Evolutionary conservation across 805 yeast species (phyloP), one percentile per base, ranked within the genome.

Genomic region (Candida maris): DNA sequence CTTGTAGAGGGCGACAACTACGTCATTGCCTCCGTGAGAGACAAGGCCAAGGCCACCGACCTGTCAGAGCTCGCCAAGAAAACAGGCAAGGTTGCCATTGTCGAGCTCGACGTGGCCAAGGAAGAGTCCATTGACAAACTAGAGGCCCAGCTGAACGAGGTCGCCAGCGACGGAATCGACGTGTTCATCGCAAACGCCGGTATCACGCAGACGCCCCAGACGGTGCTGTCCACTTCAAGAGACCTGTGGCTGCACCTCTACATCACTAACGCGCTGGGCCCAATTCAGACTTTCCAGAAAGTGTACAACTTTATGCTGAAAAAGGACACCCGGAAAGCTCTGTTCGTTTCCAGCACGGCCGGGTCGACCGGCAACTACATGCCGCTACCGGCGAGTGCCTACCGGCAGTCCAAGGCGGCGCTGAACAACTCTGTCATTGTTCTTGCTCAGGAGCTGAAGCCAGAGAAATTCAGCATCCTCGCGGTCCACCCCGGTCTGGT

Each of bases 401-500:
- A 65, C 39, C 61, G 61, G 12, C 51, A 54, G 5, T 64, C 71
- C 5, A 67, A 68, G 41, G 62, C 65, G 3, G 66, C 65, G 1
- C 33, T 63, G 15, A 64, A 64, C 47, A 46, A 46, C 37, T 13
- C 55, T 9, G 48, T 51, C 19, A 57, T 48, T 29, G 45, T 43
- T 19, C 37, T 64, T 21, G 46, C 57, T 18, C 32, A 43, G 34
- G 65, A 62, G 19, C 32, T 52, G 22, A 42, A 34, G 4, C 34
- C 30, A 4, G 61, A 61, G 15, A 52, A 45, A 2, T 43, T 43
- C 27, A 32, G 18, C 2, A 18, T 37, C 3, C 26, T 37, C 16
- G 13, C 34, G 3, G 13, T 39, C 12, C 39, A 34, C 19, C 47
- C 47, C 3, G 44, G 44, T 6, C 19, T 37, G 8, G 44, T 43